phyloP scores from a whole-genome alignment of 495 filamentous ascomycete species.

The Penicillium lividum region DNA sequence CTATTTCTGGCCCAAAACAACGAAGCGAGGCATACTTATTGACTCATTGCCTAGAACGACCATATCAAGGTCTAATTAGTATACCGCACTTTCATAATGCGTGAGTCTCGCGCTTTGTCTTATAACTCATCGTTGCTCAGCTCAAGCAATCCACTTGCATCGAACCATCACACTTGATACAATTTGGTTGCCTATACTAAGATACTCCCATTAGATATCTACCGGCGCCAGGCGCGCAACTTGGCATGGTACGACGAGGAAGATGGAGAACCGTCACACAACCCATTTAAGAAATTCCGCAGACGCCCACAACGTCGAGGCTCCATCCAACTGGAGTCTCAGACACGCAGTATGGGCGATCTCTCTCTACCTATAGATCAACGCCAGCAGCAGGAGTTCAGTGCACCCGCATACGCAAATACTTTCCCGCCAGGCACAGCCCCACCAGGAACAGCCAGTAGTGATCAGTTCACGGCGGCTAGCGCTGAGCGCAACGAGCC shows the following conservation, averaged over 20 bases:
- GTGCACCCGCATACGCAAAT: constrained; percentile 28
- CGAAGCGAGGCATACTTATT: constrained; percentile 1
- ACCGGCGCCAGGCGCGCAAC: constrained; percentile 42
- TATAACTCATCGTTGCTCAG: background rate
- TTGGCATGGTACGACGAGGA: constrained; percentile 52
- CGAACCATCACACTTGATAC: background rate
- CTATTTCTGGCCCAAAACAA: background rate
- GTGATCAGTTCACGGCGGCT: constrained; percentile 15
- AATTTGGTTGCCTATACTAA: background rate
- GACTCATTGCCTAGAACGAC: background rate
- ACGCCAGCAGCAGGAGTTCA: constrained; percentile 31
- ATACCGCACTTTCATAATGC: constrained; percentile 6
- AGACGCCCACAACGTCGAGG: constrained; percentile 29
- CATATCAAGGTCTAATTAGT: background rate
- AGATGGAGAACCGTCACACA: constrained; percentile 42
- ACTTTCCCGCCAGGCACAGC: constrained; percentile 34
- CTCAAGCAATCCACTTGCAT: background rate
- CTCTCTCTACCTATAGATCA: constrained; percentile 29
- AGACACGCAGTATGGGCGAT: constrained; percentile 29
- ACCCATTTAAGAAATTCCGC: constrained; percentile 53
- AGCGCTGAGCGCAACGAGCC: constrained; percentile 17
- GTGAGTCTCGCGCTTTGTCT: constrained; percentile 1
- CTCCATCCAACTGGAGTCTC: constrained; percentile 37
- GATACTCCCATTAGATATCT: constrained; percentile 41
- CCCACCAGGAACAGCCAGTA: constrained; percentile 26